Conservation (phyloP, 306 rosid species). For the Cucurbita ficifolia region DNA sequence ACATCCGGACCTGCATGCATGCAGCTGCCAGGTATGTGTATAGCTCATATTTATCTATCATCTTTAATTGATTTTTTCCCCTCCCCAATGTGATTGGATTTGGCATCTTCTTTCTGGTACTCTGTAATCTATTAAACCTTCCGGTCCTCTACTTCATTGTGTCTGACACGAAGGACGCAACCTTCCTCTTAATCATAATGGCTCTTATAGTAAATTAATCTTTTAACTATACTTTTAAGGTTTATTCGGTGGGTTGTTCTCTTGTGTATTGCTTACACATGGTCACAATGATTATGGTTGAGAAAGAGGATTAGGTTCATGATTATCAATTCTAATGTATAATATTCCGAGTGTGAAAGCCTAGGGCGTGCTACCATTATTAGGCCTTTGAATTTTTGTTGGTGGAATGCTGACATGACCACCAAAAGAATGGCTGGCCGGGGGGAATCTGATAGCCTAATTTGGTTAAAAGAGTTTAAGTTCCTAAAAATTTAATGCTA, state of each 20-base stretch:
- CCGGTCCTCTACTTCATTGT: conserved; percentile 19
- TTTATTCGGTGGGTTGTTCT: conserved; percentile 14
- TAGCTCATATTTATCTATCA: background rate
- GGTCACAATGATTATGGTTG: conserved; percentile 42
- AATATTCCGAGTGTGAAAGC: background rate
- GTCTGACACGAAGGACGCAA: conserved; percentile 50
- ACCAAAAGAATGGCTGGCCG: background rate
- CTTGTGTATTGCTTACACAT: conserved; percentile 22
- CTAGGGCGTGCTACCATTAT: background rate
- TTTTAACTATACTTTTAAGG: conserved; percentile 17
- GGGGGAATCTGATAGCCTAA: background rate
- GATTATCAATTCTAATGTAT: conserved; percentile 15
- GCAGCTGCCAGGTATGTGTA: background rate
- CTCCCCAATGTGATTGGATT: background rate
- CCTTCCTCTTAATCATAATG: conserved; percentile 27
- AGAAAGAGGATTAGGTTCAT: conserved; percentile 36
- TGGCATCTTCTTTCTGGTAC: conserved; percentile 15
- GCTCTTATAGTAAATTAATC: conserved; percentile 17
- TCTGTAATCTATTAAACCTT: conserved; percentile 8
- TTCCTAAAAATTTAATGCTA: too few species aligned
- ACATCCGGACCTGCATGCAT: background rate
- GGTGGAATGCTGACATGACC: conserved; percentile 1
- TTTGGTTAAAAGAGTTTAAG: background rate
- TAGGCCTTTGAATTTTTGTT: background rate
- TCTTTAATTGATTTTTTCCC: background rate